Conservation (phyloP, 2,329 filamentous ascomycete species). For the Calonectria pseudoreteaudii region DNA sequence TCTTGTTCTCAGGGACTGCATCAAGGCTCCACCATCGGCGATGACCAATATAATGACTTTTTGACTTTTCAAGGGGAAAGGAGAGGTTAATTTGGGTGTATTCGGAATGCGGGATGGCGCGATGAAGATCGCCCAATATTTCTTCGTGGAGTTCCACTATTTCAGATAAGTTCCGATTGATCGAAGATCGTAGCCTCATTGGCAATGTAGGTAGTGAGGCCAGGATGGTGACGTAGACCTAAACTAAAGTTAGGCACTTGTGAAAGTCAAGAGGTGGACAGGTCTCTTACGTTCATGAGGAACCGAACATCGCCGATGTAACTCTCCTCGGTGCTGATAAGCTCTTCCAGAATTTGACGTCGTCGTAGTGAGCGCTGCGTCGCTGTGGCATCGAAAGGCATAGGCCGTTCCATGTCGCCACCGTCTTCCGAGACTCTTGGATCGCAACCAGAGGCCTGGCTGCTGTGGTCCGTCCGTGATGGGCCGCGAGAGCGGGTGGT, state of each 20-base stretch:
- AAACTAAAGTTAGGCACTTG: slow-evolving; percentile 31
- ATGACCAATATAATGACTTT: slow-evolving; percentile 46
- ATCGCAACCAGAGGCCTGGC: slow-evolving; percentile 69
- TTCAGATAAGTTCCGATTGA: slow-evolving; percentile 82
- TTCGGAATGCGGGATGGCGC: slow-evolving; percentile 76
- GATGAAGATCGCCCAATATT: slow-evolving; percentile 80
- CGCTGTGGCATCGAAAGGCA: slow-evolving; percentile 73
- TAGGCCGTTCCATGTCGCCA: slow-evolving; percentile 66
- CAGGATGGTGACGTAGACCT: slow-evolving; percentile 82
- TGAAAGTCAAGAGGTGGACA: not conserved
- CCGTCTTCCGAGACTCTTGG: slow-evolving; percentile 76
- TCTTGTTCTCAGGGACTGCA: slow-evolving; percentile 56
- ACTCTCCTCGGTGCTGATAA: slow-evolving; percentile 86
- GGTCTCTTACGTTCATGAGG: slow-evolving; percentile 78
- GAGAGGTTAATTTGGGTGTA: slow-evolving; percentile 58
- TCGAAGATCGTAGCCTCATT: slow-evolving; percentile 74
- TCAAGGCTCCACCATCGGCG: slow-evolving; percentile 63
- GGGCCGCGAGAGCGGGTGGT: slow-evolving; percentile 63
- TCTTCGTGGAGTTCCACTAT: slow-evolving; percentile 88
- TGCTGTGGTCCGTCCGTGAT: slow-evolving; percentile 72
- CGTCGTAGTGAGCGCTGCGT: slow-evolving; percentile 79
- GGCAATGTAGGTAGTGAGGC: slow-evolving; percentile 76
- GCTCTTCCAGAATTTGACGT: slow-evolving; percentile 84
- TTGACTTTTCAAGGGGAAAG: slow-evolving; percentile 21
- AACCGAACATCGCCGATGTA: slow-evolving; percentile 91